Base-by-base conservation (phyloP, 192 early-diverging fungal genomes). In the Mortierella antarctica region DNA sequence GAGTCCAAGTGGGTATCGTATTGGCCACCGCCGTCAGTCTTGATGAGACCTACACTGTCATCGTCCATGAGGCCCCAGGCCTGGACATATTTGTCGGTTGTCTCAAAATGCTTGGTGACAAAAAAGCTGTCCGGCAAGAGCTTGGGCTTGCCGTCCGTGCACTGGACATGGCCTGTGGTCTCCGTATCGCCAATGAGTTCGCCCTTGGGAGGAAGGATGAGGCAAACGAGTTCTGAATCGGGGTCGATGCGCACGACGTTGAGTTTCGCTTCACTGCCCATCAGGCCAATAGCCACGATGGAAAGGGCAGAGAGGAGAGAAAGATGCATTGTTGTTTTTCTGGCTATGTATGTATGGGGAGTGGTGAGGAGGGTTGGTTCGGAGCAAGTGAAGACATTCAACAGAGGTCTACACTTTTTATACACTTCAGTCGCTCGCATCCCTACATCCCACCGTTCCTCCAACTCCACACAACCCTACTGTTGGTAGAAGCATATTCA, bases 1-100 rank as follows among this genome's bases (percentile, higher is more conserved):
- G 56, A 57, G 56, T 84, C 84, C 14, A 70, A 59, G 48, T 72
- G 61, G 15, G 65, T 63, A 74, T 88, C 86, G 55, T 81, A 82
- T 54, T 88, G 86, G 57, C 86, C 86, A 23, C 86, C 86, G 14
- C 80, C 83, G 49, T 88, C 86, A 14, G 48, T 66, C 8, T 53
- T 21, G n/a, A 64, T 54, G 15, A 85, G 49, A 53, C 77, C 82
- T 4, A 67, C 83, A n/a, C 56, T 65, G 0, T 48, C 21, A 44
- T 44, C 40, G 55, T 88, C 70, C 42, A 88, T 85, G 45, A 64
- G 55, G 46, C 86, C 86, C 48, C 84, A 86, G 9, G 84, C 71
- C 60, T 85, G 84, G 14, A 88, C 86, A 44, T 85, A 88, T 1
- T 50, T 50, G 1, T 54, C 23, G 39, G 57, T 74, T 3, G 53